Conservation (phyloP, 345 rosid species). For the Syzygium grande region DNA sequence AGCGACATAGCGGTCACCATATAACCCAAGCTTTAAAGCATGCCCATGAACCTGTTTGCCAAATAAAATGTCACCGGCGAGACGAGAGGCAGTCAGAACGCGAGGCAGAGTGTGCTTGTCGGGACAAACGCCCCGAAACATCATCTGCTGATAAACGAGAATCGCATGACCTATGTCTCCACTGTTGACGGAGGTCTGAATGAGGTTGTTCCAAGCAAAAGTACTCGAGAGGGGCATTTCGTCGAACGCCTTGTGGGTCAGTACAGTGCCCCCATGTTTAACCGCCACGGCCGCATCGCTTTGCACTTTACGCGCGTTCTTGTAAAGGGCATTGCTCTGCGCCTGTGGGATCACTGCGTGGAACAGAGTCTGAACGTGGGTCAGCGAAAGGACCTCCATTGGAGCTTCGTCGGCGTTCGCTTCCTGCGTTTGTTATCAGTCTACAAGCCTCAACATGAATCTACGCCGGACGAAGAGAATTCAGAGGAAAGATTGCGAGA, state of each 20-base stretch:
- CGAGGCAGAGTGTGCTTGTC: slow-evolving; percentile 42
- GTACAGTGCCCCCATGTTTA: background rate
- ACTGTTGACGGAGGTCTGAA: slow-evolving; percentile 22
- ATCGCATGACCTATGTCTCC: slow-evolving; percentile 13
- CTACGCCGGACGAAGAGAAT: background rate
- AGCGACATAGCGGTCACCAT: slow-evolving; percentile 23
- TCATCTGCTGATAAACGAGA: slow-evolving; percentile 30
- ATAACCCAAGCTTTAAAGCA: slow-evolving; percentile 29
- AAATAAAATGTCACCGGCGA: slow-evolving; percentile 10
- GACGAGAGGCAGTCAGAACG: slow-evolving; percentile 29
- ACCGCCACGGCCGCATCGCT: background rate
- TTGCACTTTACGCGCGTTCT: background rate
- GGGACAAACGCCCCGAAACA: slow-evolving; percentile 30
- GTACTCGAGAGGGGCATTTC: slow-evolving; percentile 29
- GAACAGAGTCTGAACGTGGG: background rate
- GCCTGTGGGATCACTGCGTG: background rate
- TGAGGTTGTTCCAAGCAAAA: slow-evolving; percentile 34
- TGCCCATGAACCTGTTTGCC: slow-evolving; percentile 39
- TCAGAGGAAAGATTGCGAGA: background rate
- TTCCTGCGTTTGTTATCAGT: background rate
- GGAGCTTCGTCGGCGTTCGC: background rate
- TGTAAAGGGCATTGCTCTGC: background rate
- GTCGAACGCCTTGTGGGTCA: slow-evolving; percentile 27
- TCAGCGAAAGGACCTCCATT: slow-evolving; percentile 7
- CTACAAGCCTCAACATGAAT: background rate